Percentiles rank a stretch among this genome's conserved stretches.
phyloP scores from a whole-genome alignment of 208 protist species.

The Crithidia thermophila region DNA sequence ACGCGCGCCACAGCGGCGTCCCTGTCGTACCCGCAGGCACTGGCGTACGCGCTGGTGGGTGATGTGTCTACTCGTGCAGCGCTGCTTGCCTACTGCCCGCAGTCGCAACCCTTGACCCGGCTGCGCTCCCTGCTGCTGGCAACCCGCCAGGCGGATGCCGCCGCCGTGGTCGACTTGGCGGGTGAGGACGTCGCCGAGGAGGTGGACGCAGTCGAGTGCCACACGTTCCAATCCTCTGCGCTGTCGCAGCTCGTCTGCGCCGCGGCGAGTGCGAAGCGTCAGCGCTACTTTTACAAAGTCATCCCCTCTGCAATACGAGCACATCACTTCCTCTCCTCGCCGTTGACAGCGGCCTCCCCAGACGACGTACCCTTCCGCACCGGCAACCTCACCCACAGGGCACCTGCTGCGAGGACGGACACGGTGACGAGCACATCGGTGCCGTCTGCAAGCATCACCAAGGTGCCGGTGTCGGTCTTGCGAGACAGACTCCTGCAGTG shows the following conservation, averaged over 20 bases:
- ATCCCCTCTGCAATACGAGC: conserved; percentile 38
- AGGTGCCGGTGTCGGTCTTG: neutral
- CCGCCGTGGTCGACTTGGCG: neutral
- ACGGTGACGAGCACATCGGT: no score
- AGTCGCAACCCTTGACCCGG: conserved; percentile 4
- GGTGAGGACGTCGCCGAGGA: neutral
- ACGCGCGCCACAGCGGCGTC: neutral
- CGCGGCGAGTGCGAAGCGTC: conserved; percentile 37
- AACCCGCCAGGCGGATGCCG: neutral
- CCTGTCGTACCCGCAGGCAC: conserved; percentile 31
- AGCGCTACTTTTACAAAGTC: conserved; percentile 64
- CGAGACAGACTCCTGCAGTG: conserved; percentile 7
- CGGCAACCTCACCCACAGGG: no score
- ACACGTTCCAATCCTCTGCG: conserved; percentile 49
- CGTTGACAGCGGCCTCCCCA: neutral
- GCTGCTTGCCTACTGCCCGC: conserved; percentile 3
- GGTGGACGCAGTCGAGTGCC: conserved; percentile 36
- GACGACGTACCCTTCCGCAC: neutral
- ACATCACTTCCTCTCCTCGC: conserved; percentile 37
- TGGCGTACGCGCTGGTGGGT: conserved; percentile 40
- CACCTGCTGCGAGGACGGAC: no score
- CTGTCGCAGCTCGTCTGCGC: conserved; percentile 47
- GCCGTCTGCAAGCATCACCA: neutral
- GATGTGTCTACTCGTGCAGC: neutral
- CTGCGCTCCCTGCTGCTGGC: conserved; percentile 43